A percentile compares a stretch with the other conserved stretches of the same genome.
phyloP scores from a whole-genome alignment of 2,329 filamentous ascomycete genomes.

The Penicillium occitanis region DNA sequence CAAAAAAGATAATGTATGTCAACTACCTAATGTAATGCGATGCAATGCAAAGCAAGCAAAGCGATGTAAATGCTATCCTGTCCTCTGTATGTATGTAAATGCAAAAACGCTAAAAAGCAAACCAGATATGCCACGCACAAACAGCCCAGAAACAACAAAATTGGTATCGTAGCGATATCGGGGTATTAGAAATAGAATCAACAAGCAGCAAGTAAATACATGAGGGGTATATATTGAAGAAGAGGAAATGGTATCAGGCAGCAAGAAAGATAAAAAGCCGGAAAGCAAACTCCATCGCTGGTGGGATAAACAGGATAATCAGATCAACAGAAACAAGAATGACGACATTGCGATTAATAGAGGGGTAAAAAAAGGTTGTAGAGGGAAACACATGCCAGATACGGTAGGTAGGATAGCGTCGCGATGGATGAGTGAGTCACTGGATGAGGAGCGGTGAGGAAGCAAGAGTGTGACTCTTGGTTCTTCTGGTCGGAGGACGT shows the following conservation, averaged over 20 bases:
- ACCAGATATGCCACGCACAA: constrained; percentile 8
- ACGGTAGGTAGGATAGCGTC: background rate
- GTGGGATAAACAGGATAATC: background rate
- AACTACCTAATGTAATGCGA: constrained; percentile 5
- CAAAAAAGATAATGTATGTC: background rate
- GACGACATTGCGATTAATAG: constrained; percentile 2
- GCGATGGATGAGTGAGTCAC: constrained; percentile 5
- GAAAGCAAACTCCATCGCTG: constrained; percentile 9
- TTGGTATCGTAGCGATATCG: constrained; percentile 13
- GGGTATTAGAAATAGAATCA: constrained; percentile 11
- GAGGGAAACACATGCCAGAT: constrained; percentile 9
- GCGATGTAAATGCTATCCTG: constrained; percentile 4
- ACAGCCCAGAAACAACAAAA: background rate
- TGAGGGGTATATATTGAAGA: constrained; percentile 15
- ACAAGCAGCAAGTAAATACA: constrained; percentile 2
- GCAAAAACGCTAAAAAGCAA: background rate
- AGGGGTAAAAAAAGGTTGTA: background rate
- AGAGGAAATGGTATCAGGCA: constrained; percentile 1
- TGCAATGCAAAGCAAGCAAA: background rate
- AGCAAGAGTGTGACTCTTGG: background rate
- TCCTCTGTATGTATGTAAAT: constrained; percentile 2
- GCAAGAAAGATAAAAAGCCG: background rate
- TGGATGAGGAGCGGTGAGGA: constrained; percentile 3
- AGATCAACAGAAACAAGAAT: background rate
- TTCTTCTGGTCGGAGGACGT: background rate